Evolutionary conservation across 768 basidiomycete genomes (phyloP), one percentile per base, ranked within the genome.

Genomic region (Agaricus subrufescens): DNA sequence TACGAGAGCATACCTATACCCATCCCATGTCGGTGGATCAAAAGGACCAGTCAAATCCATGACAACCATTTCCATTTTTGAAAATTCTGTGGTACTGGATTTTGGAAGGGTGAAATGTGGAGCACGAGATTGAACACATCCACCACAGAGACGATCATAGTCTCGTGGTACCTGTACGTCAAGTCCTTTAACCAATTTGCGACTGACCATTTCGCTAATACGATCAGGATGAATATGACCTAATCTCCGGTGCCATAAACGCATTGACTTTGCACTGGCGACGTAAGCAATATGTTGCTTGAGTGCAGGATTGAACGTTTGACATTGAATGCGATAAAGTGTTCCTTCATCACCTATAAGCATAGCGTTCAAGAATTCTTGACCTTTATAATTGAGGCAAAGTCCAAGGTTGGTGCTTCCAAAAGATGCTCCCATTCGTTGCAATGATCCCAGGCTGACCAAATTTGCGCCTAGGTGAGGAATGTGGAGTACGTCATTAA

Each of bases 31-130:
- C 4, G 54, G 31, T 4, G 58, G 52, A 2, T 65, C 56, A 3
- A 71, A 48, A 12, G 69, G 71, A 12, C 71, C 70, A 14, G 66
- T 56, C 3, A 72, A 37, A 48, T 73, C 71, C 37, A 61, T 39
- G 15, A 52, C 56, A 5, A 60, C 10, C 3, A 58, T 46, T 31
- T 58, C 56, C 56, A 60, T 57, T 23, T 46, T 42, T 1, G 52
- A 58, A 54, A 67, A 64, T 31, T 45, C 54, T 9, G 63, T 63
- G 46, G 45, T 50, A 61, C 67, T 60, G 23, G 56, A 46, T 25
- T 63, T 60, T 23, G 68, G 69, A 46, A 70, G n/a, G n/a, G n/a
- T n/a, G n/a, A n/a, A n/a, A n/a, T n/a, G 61, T 5, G 63, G 63
- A 9, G 58, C 40, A 48, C 65, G 64, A 30, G 65, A 62, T 56